Conservation (phyloP, 352 stramenopile species). For the Pythium guiyangense region DNA sequence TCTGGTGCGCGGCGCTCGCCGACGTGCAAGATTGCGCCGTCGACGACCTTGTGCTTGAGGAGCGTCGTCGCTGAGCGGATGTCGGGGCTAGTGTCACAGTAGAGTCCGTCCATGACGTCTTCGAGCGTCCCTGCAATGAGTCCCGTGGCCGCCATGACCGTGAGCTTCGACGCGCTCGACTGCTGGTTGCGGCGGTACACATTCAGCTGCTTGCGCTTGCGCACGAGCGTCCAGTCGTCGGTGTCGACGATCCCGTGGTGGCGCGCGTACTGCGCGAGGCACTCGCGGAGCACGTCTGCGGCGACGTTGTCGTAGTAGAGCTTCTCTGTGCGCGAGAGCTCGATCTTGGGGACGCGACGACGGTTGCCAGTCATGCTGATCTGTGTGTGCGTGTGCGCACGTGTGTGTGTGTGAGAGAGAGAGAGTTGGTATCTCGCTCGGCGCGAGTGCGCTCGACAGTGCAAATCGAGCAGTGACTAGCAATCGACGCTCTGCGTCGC, state of each 20-base stretch:
- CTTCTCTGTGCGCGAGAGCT: too few species aligned
- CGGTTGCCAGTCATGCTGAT: too few species aligned
- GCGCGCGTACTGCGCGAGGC: slow-evolving; percentile 10
- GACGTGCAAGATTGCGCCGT: slow-evolving; percentile 25
- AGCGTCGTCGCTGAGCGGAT: slow-evolving; percentile 25
- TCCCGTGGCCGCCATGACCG: slow-evolving; percentile 12
- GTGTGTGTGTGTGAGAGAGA: too few species aligned
- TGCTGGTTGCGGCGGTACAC: slow-evolving; percentile 10
- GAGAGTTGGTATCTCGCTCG: too few species aligned
- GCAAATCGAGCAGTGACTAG: too few species aligned
- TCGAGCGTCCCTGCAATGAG: slow-evolving; percentile 13
- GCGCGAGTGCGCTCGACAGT: too few species aligned
- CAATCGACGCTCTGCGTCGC: too few species aligned
- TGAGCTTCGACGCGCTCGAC: slow-evolving; percentile 3
- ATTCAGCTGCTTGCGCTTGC: slow-evolving; percentile 17
- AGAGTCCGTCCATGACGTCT: slow-evolving; percentile 42
- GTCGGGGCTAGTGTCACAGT: slow-evolving; percentile 35
- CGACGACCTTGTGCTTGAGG: too few species aligned
- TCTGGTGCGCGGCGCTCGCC: slow-evolving; percentile 22
- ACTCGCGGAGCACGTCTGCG: slow-evolving; percentile 1
- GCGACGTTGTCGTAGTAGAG: slow-evolving; percentile 9
- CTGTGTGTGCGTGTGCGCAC: too few species aligned
- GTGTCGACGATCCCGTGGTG: slow-evolving; percentile 15
- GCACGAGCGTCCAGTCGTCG: slow-evolving; percentile 16
- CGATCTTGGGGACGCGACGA: not conserved